Conservation (phyloP, 345 rosid species). For the Aquilaria yunnanensis region DNA sequence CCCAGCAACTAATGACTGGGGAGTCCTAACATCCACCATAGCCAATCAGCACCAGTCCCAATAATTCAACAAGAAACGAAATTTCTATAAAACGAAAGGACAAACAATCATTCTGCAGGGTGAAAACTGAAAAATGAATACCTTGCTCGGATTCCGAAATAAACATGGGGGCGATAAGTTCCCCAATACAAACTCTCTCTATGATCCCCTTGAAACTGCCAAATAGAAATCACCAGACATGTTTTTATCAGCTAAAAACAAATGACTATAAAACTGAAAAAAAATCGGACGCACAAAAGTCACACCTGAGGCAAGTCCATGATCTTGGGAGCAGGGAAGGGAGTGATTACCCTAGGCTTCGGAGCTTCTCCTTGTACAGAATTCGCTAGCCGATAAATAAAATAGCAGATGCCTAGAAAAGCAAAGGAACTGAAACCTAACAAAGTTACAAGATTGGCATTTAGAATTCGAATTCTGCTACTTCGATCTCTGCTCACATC, state of each 20-base stretch:
- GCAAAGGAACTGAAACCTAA: conserved; percentile 31
- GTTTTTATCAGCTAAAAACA: conserved; percentile 1
- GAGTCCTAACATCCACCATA: conserved; percentile 47
- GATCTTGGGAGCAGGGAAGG: conserved; percentile 74
- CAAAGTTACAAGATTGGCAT: conserved; percentile 31
- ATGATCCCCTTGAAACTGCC: conserved; percentile 85
- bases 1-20: conserved; percentile 72
- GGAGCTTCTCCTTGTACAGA: conserved; percentile 26
- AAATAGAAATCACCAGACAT: conserved; percentile 4
- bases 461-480: conserved; percentile 25
- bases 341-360: conserved; percentile 70
- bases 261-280: not conserved
- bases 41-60: conserved; percentile 10
- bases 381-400: conserved; percentile 29
- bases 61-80: not conserved
- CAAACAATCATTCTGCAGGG: not conserved
- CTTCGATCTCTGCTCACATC: conserved; percentile 21
- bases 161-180: conserved; percentile 80
- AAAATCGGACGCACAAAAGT: not conserved
- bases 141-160: conserved; percentile 89
- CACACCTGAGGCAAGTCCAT: conserved; percentile 47
- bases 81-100: not conserved
- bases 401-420: conserved; percentile 23
- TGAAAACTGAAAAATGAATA: conserved; percentile 4
- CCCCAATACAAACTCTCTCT: conserved; percentile 88